Base-by-base conservation (phyloP, 1,284 basidiomycete species). In the Boletus mariae region DNA sequence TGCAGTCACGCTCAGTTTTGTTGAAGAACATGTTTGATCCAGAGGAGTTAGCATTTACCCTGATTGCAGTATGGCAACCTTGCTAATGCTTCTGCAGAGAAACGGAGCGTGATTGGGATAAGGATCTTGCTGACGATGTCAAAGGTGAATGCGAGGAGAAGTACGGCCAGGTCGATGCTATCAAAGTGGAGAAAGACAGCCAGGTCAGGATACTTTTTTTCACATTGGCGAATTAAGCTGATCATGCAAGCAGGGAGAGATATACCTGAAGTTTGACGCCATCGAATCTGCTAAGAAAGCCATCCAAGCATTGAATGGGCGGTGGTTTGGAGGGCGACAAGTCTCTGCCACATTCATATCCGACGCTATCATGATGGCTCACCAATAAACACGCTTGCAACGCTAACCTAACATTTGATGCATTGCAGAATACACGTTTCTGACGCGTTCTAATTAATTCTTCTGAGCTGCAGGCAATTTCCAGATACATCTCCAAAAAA, bases 1-100 rank as follows among this genome's bases (percentile, higher is more conserved):
- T 90, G 83, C 84, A 90, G 57, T 94, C 93, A 9, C 82, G 83
- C 47, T 95, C 86, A 48, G 83, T 97, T 34, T 73, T 98, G 35
- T 73, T 99, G 60, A 92, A 87, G 72, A 94, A 99, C 65, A 98
- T 98, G 92, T 99, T 99, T 70, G 80, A 94, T 68, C 93, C 96
- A 10, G 94, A 93, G 73, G 92, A 98, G 90, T 94, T 67, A 45
- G 87, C 73, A 20, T 45, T 43, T 47, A 13, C 38, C 12, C 45
- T 45, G 45, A 49, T 32, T 37, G 31, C 29, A 49, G 56, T 50
- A 44, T 51, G 52, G 46, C 58, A 55, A 47, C 17, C 37, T 9
- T 47, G 47, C 23, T 52, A 13, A 52, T 37, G 8, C 44, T 20
- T 32, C 54, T 56, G 3, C 64, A 94, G 92, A 71, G 97, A 99